These are phyloP conservation scores for Capsella rubella DNA, from an alignment of 441 rosid genomes.

Conservation along the genomic window DNA sequence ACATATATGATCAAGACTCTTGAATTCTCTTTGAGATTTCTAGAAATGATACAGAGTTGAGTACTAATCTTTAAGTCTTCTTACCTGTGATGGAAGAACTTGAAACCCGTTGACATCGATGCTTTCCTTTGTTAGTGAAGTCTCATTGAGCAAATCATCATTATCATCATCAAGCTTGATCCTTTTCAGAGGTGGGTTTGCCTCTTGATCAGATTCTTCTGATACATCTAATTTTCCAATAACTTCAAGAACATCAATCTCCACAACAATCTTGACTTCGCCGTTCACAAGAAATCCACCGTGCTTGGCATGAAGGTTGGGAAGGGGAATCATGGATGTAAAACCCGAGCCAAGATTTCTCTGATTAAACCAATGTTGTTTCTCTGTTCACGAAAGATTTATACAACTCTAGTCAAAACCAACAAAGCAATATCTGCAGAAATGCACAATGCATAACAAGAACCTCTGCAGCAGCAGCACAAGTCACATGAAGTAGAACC, in stretches of 20 bases:
- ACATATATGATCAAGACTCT: too few relatives aligned
- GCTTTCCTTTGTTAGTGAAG: neutral
- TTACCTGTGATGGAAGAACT: neutral
- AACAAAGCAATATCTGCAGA: neutral
- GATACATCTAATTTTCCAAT: neutral
- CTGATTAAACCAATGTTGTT: neutral
- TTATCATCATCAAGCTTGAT: neutral
- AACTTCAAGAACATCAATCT: conserved; percentile 14
- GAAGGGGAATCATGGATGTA: neutral
- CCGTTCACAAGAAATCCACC: conserved; percentile 14
- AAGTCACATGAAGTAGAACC: neutral
- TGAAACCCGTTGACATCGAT: conserved; percentile 13
- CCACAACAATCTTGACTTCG: neutral
- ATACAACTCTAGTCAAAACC: neutral
- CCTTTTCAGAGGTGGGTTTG: neutral
- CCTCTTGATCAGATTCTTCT: neutral
- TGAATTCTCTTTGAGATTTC: too few relatives aligned
- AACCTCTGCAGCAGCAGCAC: neutral
- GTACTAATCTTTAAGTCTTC: neutral
- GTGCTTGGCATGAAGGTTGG: neutral
- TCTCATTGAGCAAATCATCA: neutral
- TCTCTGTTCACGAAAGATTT: neutral
- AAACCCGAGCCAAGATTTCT: neutral
- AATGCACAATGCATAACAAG: neutral
- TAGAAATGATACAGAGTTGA: neutral